Evolutionary conservation across 352 stramenopile genomes (phyloP), one percentile per base, ranked within the genome.

Genomic region (Ophiocytium majus): DNA sequence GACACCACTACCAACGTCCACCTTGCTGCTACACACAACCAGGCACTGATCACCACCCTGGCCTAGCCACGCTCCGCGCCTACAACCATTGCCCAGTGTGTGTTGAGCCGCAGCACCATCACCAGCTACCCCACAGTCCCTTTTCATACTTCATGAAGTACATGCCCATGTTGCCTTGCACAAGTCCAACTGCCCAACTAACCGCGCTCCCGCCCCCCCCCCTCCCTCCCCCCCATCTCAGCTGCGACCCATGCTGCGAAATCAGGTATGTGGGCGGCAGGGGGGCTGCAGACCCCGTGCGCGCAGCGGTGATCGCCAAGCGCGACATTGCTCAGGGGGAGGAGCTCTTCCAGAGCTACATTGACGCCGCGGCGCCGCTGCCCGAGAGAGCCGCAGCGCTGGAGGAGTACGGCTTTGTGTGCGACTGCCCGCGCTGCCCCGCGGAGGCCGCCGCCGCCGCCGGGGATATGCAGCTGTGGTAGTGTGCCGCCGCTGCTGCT

Each of bases 261-360:
- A 50, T 85, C 33, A 37, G 32, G 19, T 85, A 81, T 23, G 81
- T 64, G 10, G 66, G 66, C 0, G 81, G 66, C 5, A n/a, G 19
- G 28, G 75, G n/a, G 14, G 43, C 49, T 9, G 63, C 32, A 5
- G 43, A 74, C n/a, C 76, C 83, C 19, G 75, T 91, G 50, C 35
- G 76, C 34, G 86, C 82, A 23, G 31, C 79, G 35, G 19, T 91
- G 63, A 78, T 94, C 10, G 91, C 91, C 0, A 34, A 91, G 19
- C 80, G 85, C 78, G 88, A 91, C 76, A 92, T 94, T 71, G 57
- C 63, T 43, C 83, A n/a, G 49, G 93, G 93, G 31, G 95, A 98
- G 81, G 96, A 98, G 92, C 91, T 98, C 35, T 95, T 92, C 64
- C 97, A 98, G 82, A 96, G 94, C 85, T 98, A 98, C 91, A 96